These are phyloP conservation scores for Rosellinia necatrix DNA, from an alignment of 2,329 filamentous ascomycete species.

Conservation along the genomic window DNA sequence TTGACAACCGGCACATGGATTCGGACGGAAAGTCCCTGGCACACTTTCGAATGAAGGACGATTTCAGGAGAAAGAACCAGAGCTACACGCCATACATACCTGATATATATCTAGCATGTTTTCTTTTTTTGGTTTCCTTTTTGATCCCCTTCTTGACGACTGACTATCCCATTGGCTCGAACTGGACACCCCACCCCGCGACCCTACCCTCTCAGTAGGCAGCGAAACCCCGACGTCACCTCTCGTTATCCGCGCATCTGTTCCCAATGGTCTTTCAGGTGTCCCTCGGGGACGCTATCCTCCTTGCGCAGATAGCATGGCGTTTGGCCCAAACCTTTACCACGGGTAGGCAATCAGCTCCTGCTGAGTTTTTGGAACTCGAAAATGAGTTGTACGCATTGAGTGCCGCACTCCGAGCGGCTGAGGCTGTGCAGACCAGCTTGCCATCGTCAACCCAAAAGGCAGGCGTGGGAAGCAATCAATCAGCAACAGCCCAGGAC, in stretches of 20 bases:
- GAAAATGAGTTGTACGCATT: conserved; percentile 40
- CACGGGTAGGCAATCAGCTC: conserved; percentile 38
- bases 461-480: background rate
- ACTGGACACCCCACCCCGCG: too few relatives aligned
- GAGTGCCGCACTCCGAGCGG: conserved; percentile 34
- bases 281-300: conserved; percentile 38
- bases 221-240: too few relatives aligned
- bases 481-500: background rate
- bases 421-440: conserved; percentile 16
- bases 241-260: background rate
- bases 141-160: too few relatives aligned
- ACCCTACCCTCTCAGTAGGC: background rate
- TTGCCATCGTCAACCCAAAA: background rate
- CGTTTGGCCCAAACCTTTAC: conserved; percentile 37
- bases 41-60: too few relatives aligned
- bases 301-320: conserved; percentile 39
- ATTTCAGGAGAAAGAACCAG: too few relatives aligned
- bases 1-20: too few relatives aligned
- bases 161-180: too few relatives aligned
- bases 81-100: too few relatives aligned
- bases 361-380: conserved; percentile 38
- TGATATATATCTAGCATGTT: too few relatives aligned
- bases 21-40: too few relatives aligned
- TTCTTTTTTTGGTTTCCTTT: too few relatives aligned
- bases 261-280: conserved; percentile 35